Percentiles rank a stretch among this genome's conserved stretches.
Conservation (phyloP, 169 alveolate species). For the Cryptosporidium baileyi region DNA sequence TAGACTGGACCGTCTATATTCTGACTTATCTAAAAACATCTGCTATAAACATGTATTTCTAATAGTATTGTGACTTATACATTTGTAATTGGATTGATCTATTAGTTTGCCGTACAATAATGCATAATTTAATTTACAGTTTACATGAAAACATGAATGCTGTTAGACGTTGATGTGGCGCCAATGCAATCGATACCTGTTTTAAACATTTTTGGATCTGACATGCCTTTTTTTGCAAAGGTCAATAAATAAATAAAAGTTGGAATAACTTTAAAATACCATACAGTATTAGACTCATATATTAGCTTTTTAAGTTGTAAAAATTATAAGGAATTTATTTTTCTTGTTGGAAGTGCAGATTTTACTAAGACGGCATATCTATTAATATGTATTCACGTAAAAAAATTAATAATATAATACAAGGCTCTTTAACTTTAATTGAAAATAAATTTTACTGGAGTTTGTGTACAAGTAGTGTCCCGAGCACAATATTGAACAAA, state of each 20-base stretch:
- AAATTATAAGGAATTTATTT: not conserved
- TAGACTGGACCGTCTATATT: no score
- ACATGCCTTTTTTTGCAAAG: constrained; percentile 7
- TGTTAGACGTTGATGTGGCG: constrained; percentile 61
- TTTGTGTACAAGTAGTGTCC: constrained; percentile 11
- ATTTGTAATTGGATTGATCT: no score
- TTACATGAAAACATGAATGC: constrained; percentile 4
- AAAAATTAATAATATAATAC: constrained; percentile 27
- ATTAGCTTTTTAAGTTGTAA: not conserved
- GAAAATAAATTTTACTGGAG: constrained; percentile 62
- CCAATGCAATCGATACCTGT: constrained; percentile 30
- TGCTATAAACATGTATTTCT: no score
- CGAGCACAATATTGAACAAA: not conserved
- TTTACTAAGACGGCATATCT: not conserved
- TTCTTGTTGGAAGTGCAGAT: not conserved
- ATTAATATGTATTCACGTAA: constrained; percentile 19
- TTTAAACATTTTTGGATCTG: not conserved
- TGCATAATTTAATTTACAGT: no score
- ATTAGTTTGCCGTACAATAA: no score
- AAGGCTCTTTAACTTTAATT: constrained; percentile 40
- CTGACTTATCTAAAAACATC: no score
- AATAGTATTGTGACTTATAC: no score
- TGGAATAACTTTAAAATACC: not conserved
- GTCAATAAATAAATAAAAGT: not conserved
- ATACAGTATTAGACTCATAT: not conserved